Conservation (phyloP, 2,329 filamentous ascomycete species). For the Sclerotinia subarctica region DNA sequence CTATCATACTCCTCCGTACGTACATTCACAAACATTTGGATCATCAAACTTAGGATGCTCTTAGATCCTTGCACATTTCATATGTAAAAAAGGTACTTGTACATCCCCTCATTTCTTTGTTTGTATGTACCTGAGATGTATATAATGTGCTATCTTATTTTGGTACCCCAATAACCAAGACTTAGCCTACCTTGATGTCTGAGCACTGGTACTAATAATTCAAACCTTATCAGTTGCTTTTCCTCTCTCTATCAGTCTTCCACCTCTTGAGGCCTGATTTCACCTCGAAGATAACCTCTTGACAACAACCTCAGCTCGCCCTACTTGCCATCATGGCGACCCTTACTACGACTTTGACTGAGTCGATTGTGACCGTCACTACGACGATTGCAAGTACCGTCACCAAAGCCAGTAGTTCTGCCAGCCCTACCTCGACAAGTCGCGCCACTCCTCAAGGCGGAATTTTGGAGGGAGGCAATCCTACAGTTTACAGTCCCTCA, state of each 20-base stretch:
- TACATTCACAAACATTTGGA: not conserved
- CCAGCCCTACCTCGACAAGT: constrained; percentile 23
- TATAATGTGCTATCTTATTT: not conserved
- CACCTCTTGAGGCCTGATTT: not conserved
- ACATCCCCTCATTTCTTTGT: constrained; percentile 12
- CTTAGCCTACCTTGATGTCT: not conserved
- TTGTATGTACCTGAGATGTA: not conserved
- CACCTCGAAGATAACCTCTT: not conserved
- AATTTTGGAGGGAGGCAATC: constrained; percentile 61
- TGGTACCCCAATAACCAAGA: not conserved
- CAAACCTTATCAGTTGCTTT: not conserved
- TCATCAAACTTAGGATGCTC: not conserved
- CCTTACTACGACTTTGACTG: not conserved
- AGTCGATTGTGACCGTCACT: constrained; percentile 7
- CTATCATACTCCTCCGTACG: too few species aligned
- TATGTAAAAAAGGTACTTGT: not conserved
- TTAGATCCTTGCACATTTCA: not conserved
- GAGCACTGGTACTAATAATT: not conserved
- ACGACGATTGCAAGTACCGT: constrained; percentile 9
- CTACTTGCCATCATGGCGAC: constrained; percentile 6
- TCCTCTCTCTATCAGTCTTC: not conserved
- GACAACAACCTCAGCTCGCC: not conserved
- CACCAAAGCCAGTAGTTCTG: constrained; percentile 22
- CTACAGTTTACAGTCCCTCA: constrained; percentile 57
- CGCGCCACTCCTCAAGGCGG: constrained; percentile 52